A percentile compares a stretch with the other conserved stretches of the same genome.
Conservation (phyloP, 2,329 filamentous ascomycete genomes). For the Botryotinia convoluta region DNA sequence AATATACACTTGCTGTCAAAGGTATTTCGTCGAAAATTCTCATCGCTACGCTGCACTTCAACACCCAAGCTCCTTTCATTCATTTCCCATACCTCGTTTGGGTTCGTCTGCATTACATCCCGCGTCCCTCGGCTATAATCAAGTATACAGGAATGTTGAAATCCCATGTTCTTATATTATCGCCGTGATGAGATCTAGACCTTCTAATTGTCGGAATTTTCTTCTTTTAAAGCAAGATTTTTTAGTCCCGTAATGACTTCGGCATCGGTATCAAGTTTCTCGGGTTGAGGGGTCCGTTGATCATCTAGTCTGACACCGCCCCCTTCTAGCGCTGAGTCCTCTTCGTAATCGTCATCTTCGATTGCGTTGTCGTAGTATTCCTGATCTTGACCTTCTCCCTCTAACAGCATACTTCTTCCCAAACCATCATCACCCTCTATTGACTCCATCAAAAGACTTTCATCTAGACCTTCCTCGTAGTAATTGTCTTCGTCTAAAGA, state of each 20-base stretch:
- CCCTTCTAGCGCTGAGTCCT: neutral
- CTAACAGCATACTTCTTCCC: conserved; percentile 35
- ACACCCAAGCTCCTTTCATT: neutral
- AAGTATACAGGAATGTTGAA: conserved; percentile 5
- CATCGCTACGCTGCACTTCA: neutral
- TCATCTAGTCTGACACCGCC: conserved; percentile 1
- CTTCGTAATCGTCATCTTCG: conserved; percentile 21
- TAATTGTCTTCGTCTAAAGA: conserved; percentile 47
- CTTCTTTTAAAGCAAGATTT: conserved; percentile 49
- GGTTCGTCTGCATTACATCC: neutral
- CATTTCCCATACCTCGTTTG: neutral
- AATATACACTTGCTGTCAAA: conserved; percentile 6
- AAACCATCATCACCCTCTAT: conserved; percentile 33
- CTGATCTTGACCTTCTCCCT: conserved; percentile 32
- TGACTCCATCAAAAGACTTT: conserved; percentile 32
- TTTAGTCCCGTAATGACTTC: conserved; percentile 60
- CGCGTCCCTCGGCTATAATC: neutral
- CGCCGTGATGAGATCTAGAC: conserved; percentile 17
- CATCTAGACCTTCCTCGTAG: conserved; percentile 37
- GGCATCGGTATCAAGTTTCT: conserved; percentile 49
- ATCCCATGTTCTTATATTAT: neutral
- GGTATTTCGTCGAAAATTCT: conserved; percentile 5
- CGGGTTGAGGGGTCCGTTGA: conserved; percentile 10
- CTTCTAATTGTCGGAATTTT: conserved; percentile 29
- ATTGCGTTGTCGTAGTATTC: conserved; percentile 13